A percentile compares a stretch with the other conserved stretches of the same genome.
These are phyloP conservation scores for Plectosphaerella sp. DNA, from an alignment of 2,329 filamentous ascomycete species.

Conservation along the genomic window DNA sequence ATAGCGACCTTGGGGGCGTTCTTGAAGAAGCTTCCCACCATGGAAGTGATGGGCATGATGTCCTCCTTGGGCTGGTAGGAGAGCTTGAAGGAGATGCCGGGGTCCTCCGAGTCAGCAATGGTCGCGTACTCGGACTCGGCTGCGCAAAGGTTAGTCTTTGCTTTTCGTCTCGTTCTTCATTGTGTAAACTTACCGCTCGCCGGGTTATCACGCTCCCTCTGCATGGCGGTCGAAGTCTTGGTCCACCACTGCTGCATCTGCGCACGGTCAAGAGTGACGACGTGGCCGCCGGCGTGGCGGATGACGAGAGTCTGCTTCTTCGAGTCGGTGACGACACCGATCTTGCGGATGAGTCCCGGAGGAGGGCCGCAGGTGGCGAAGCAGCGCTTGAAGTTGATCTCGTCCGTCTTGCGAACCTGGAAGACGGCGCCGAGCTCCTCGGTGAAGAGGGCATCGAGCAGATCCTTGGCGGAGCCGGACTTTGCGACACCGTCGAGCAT, in stretches of 20 bases:
- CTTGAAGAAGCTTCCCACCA: constrained; percentile 47
- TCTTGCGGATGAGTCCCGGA: constrained; percentile 74
- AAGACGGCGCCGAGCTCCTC: constrained; percentile 96
- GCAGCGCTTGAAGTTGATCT: constrained; percentile 80
- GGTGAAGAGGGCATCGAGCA: constrained; percentile 83
- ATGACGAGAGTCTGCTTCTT: constrained; percentile 74
- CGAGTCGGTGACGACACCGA: constrained; percentile 68
- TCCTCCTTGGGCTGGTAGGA: constrained; percentile 76
- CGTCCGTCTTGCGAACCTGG: constrained; percentile 82
- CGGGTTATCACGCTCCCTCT: constrained; percentile 84
- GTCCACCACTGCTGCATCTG: constrained; percentile 86
- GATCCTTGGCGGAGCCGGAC: constrained; percentile 55
- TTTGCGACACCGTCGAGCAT: constrained; percentile 71
- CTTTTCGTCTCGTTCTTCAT: not conserved
- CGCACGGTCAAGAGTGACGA: constrained; percentile 66
- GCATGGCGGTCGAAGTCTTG: constrained; percentile 85
- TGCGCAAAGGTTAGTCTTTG: not conserved
- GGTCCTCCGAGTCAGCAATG: constrained; percentile 70
- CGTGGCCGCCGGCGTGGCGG: constrained; percentile 59
- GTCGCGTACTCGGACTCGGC: constrained; percentile 74
- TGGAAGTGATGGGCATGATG: constrained; percentile 60
- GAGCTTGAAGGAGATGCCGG: constrained; percentile 80
- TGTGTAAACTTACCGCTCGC: constrained; percentile 48
- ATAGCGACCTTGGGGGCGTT: constrained; percentile 76
- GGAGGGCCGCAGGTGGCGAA: constrained; percentile 89